Percentiles rank a stretch among this genome's conserved stretches.
These are phyloP conservation scores for Malassezia dermatis DNA, from an alignment of 1,284 basidiomycete species.

Conservation along the genomic window DNA sequence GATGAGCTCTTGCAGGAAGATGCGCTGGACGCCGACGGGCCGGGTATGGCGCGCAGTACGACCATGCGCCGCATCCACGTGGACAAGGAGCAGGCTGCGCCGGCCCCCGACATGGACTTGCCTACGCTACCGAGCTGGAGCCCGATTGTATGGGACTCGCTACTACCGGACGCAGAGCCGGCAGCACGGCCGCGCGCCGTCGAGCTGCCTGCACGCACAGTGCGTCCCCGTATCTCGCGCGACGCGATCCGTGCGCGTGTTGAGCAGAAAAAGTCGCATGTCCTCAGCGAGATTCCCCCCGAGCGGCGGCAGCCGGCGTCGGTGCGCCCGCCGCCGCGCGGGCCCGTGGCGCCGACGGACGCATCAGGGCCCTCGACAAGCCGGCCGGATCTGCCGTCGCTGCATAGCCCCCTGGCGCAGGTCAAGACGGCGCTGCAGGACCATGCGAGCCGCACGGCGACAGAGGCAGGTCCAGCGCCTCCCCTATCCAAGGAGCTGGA, in stretches of 20 bases:
- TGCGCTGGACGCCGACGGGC: background rate
- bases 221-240: conserved; percentile 41
- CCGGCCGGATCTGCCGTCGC: conserved; percentile 12
- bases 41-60: conserved; percentile 1
- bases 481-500: background rate
- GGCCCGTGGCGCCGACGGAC: background rate
- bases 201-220: conserved; percentile 7
- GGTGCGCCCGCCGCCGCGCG: background rate
- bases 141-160: conserved; percentile 26
- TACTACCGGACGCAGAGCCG: conserved; percentile 4
- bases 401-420: conserved; percentile 1
- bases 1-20: conserved; percentile 7
- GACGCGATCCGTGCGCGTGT: conserved; percentile 38
- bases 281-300: background rate
- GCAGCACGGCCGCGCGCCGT: background rate
- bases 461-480: background rate
- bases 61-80: background rate
- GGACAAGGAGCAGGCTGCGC: background rate
- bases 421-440: background rate
- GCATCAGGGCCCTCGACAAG: conserved; percentile 11
- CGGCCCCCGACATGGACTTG: conserved; percentile 11
- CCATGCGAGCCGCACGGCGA: background rate
- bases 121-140: conserved; percentile 40
- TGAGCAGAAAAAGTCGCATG: conserved; percentile 2
- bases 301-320: background rate